These are phyloP conservation scores for Lasiodiplodia sp. DNA, from an alignment of 2,329 filamentous ascomycete species.

Conservation along the genomic window DNA sequence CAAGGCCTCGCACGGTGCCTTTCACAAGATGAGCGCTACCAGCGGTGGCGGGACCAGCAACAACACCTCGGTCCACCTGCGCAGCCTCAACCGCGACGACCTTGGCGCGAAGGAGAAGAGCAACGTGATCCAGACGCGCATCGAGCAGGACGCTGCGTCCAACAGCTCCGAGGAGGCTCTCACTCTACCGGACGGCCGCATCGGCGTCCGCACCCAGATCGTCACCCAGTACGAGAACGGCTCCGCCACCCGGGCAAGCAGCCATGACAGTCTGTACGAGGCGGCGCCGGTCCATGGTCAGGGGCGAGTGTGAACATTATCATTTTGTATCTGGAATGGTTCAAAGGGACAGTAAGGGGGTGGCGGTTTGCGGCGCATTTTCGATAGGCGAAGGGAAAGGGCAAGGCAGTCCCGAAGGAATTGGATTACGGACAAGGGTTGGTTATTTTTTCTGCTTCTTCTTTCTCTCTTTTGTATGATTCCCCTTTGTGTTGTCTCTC, in stretches of 20 bases:
- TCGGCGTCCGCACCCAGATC: constrained; percentile 29
- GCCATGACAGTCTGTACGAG: constrained; percentile 26
- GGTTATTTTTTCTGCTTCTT: neutral
- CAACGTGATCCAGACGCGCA: constrained; percentile 22
- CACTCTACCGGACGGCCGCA: constrained; percentile 26
- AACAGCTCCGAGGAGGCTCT: constrained; percentile 31
- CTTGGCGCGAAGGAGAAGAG: neutral
- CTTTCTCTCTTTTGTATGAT: neutral
- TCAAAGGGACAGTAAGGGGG: neutral
- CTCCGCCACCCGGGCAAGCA: constrained; percentile 9
- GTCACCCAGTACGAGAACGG: constrained; percentile 21
- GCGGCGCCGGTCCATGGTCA: constrained; percentile 1
- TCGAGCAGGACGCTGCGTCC: constrained; percentile 28
- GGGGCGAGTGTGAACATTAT: neutral
- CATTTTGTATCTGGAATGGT: neutral
- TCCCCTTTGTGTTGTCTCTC: neutral
- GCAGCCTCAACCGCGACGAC: constrained; percentile 26
- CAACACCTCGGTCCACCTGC: constrained; percentile 2
- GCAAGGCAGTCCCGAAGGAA: neutral
- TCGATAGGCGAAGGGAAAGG: neutral
- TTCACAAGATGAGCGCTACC: constrained; percentile 23
- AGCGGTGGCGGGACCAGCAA: neutral
- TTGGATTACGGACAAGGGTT: neutral
- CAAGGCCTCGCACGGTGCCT: constrained; percentile 13
- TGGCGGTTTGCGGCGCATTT: neutral